phyloP scores from a whole-genome alignment of 805 yeast species.

The Vanderwaltozyma tropicalis region DNA sequence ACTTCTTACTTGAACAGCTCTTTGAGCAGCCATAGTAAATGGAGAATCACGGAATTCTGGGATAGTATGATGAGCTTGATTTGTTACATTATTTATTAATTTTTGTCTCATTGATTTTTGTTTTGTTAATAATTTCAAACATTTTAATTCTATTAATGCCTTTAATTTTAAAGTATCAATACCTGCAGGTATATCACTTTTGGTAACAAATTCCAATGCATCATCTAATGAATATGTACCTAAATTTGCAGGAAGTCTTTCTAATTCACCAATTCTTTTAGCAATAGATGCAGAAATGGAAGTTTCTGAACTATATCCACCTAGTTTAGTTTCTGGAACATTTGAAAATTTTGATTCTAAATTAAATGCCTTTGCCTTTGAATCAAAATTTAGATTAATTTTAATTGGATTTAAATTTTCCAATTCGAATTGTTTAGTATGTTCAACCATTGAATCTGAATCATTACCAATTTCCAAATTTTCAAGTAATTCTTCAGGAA shows the following conservation, averaged over 20 bases:
- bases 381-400: constrained; percentile 21
- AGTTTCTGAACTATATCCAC: constrained; percentile 42
- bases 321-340: constrained; percentile 31
- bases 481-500: constrained; percentile 43
- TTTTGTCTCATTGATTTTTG: constrained; percentile 63
- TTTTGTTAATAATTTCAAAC: constrained; percentile 51
- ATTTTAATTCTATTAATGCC: constrained; percentile 60
- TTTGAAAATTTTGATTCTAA: constrained; percentile 22
- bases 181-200: constrained; percentile 36
- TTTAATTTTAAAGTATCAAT: constrained; percentile 53
- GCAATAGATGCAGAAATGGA: constrained; percentile 44
- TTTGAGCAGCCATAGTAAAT: constrained; percentile 52
- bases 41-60: constrained; percentile 44
- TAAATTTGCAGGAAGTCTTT: constrained; percentile 56
- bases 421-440: too few relatives aligned
- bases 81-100: constrained; percentile 42
- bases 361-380: constrained; percentile 24
- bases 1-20: constrained; percentile 57
- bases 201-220: constrained; percentile 31
- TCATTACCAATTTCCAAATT: constrained; percentile 7
- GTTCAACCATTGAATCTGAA: not conserved
- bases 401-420: constrained; percentile 16
- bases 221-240: constrained; percentile 46
- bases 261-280: constrained; percentile 50
- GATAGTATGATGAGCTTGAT: constrained; percentile 45